Percentiles rank a stretch among this genome's conserved stretches.
These are phyloP conservation scores for Penicillium malachiteum DNA, from an alignment of 495 filamentous ascomycete species.

Conservation along the genomic window DNA sequence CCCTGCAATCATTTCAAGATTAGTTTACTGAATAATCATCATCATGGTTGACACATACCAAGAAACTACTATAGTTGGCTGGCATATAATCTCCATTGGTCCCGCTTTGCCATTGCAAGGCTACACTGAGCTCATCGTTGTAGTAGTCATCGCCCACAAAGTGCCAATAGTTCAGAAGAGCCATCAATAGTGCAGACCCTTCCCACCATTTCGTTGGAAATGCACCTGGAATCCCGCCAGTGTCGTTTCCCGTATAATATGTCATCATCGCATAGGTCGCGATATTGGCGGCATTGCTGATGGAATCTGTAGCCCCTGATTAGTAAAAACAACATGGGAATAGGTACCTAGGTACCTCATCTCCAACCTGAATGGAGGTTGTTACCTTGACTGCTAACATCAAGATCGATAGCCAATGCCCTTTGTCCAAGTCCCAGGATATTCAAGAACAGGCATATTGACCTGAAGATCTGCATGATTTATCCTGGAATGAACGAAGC, in stretches of 20 bases:
- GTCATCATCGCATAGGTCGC: constrained; percentile 18
- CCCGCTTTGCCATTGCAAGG: constrained; percentile 63
- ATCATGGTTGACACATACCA: constrained; percentile 20
- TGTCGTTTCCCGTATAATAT: constrained; percentile 21
- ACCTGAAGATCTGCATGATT: no score
- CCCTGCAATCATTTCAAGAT: constrained; percentile 18
- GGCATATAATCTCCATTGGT: constrained; percentile 59
- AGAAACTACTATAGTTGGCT: constrained; percentile 32
- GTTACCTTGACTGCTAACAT: no score
- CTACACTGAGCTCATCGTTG: constrained; percentile 58
- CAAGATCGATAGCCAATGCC: no score
- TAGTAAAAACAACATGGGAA: no score
- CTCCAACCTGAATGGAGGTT: no score
- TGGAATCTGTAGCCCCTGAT: constrained; percentile 9
- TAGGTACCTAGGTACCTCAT: no score
- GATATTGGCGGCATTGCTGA: constrained; percentile 15
- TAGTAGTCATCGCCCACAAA: constrained; percentile 66
- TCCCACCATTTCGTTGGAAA: constrained; percentile 59
- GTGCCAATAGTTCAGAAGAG: constrained; percentile 71
- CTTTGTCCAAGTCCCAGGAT: no score
- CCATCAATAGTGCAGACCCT: constrained; percentile 63
- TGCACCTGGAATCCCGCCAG: constrained; percentile 18
- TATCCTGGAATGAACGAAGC: no score
- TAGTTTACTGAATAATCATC: no score
- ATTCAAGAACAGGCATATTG: no score